Conservation (phyloP, 768 basidiomycete species). For the Lentinula edodes region DNA sequence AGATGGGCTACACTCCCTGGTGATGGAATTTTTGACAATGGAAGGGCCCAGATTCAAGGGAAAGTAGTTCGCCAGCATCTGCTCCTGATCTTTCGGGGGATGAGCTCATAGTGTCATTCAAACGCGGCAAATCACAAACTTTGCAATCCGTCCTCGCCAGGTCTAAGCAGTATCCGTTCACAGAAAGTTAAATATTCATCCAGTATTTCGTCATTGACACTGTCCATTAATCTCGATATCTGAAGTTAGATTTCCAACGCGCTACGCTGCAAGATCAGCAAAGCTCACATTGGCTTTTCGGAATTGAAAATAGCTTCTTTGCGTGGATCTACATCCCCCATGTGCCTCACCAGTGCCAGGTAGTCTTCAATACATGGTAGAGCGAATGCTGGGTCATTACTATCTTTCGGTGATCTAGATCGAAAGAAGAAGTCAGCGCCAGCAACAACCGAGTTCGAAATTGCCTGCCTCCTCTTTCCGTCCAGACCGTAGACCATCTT, state of each 20-base stretch:
- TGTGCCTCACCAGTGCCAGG: slow-evolving; percentile 32
- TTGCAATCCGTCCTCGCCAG: slow-evolving; percentile 21
- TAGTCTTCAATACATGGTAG: slow-evolving; percentile 50
- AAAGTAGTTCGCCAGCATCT: slow-evolving; percentile 35
- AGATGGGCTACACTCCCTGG: slow-evolving; percentile 3
- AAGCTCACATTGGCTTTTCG: slow-evolving; percentile 37
- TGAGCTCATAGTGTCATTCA: neutral
- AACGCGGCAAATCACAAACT: slow-evolving; percentile 11
- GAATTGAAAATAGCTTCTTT: slow-evolving; percentile 37
- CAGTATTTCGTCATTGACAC: slow-evolving; percentile 43
- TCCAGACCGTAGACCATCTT: slow-evolving; percentile 88
- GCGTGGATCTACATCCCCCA: slow-evolving; percentile 27
- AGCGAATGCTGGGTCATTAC: slow-evolving; percentile 54
- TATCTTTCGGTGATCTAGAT: slow-evolving; percentile 37
- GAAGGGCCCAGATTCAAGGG: slow-evolving; percentile 15
- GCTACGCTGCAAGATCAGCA: slow-evolving; percentile 7
- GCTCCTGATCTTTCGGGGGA: slow-evolving; percentile 16
- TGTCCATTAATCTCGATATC: slow-evolving; percentile 43
- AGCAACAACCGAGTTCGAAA: slow-evolving; percentile 2
- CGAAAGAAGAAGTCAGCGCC: slow-evolving; percentile 7
- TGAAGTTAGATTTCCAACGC: slow-evolving; percentile 6
- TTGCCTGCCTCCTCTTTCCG: slow-evolving; percentile 50
- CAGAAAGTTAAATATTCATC: slow-evolving; percentile 69
- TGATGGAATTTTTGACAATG: neutral
- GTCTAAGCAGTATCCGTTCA: slow-evolving; percentile 41